Base-by-base conservation (phyloP, 139 green algal species). In the Yamagishiella unicocca region DNA sequence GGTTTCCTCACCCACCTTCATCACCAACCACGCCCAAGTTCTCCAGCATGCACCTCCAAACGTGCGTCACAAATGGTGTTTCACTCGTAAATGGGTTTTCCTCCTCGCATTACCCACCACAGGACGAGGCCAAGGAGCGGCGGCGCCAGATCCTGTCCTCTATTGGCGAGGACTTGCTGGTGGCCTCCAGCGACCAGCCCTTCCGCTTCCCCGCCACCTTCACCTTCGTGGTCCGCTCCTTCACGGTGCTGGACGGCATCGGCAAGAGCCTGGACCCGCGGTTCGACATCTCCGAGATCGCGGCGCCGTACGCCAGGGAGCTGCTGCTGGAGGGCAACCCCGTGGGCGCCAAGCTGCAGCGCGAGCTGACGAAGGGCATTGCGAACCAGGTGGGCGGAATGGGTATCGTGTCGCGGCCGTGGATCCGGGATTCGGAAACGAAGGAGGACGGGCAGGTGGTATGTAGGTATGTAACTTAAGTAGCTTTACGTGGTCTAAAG, bases 261-360 rank as follows among this genome's bases (percentile, higher is more conserved):
- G 98, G 98, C 92, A 99, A 99, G 94, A 90, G 79, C 10, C 93
- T 99, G 45, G 93, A 98, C 93, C 92, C 96, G n/a, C 91, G 95
- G 46, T 99, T 99, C 89, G 98, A 99, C 96, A 99, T 99, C 92
- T 96, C 89, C 19, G 97, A 99, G 90, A 99, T 99, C 77, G 91
- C 96, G 3, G 94, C 95, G 46, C 98, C 98, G 10, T 99, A 99
- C 90, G 98, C 97, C 0, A 91, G 96, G 46, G 95, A 99, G 87
- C 91, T 99, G 88, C 94, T 96, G 76, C 94, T 96, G 67, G 92
- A 95, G 66, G 92, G 88, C 24, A 83, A 89, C 54, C 91, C 91
- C 27, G 80, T 92, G 75, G 53, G 91, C 24, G 71, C 91, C 42
- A 92, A 92, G 83, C 29, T 95, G 25, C 43, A 93, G 61, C 74